A percentile compares a stretch with the other conserved stretches of the same genome.
phyloP scores from a whole-genome alignment of 176 grass and related monocot species.

The Eragrostis nindensis region DNA sequence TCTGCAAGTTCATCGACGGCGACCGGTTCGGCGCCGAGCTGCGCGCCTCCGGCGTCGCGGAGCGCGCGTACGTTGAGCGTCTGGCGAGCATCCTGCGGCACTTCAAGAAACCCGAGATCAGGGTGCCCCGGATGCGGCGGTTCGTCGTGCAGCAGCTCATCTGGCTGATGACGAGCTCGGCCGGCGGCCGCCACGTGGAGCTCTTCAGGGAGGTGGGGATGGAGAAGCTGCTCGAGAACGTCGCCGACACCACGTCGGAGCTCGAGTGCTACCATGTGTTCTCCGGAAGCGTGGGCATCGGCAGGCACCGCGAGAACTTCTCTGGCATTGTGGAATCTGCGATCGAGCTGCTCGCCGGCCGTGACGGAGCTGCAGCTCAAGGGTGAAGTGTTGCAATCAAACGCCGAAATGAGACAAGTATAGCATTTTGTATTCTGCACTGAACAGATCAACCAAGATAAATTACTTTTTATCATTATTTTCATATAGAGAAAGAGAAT shows the following conservation, averaged over 20 bases:
- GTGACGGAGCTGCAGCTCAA: background rate
- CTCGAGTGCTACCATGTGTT: background rate
- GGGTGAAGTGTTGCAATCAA: too few relatives aligned
- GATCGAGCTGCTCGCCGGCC: background rate
- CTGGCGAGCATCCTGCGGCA: background rate
- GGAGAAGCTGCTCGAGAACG: constrained; percentile 25
- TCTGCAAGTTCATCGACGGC: background rate
- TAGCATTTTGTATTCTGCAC: too few relatives aligned
- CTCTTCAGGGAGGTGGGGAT: constrained; percentile 41
- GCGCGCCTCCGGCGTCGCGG: background rate
- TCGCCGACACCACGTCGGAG: background rate
- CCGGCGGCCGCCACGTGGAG: background rate
- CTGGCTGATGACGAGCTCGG: constrained; percentile 42
- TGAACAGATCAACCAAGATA: too few relatives aligned
- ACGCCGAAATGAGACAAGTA: too few relatives aligned
- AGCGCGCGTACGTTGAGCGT: background rate
- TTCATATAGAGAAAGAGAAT: too few relatives aligned
- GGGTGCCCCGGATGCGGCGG: constrained; percentile 55
- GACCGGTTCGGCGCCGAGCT: background rate
- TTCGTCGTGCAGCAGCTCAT: constrained; percentile 46
- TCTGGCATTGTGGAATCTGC: background rate
- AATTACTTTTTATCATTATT: too few relatives aligned
- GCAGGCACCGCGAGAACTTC: background rate
- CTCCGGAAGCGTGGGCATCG: background rate
- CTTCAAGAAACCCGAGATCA: constrained; percentile 23